phyloP scores from a whole-genome alignment of 2,329 filamentous ascomycete genomes.

The Lachnellula arida region DNA sequence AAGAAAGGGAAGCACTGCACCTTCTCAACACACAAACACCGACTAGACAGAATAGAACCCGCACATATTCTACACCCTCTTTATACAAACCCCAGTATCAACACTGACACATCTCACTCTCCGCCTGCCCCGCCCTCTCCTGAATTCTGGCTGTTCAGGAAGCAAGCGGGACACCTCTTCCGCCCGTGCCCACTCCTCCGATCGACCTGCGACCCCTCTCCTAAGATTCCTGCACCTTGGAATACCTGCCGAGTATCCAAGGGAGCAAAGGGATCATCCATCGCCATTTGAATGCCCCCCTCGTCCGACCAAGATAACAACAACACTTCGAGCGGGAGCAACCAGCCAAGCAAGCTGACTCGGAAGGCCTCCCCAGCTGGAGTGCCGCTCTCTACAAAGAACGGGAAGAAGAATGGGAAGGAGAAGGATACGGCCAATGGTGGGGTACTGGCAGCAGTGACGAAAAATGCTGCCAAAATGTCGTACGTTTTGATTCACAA shows the following conservation, averaged over 20 bases:
- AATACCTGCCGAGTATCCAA: not conserved
- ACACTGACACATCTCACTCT: not conserved
- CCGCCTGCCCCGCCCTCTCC: conserved; percentile 20
- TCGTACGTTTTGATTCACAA: conserved; percentile 22
- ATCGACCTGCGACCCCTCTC: not conserved
- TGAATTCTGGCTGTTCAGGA: conserved; percentile 24
- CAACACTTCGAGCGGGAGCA: conserved; percentile 17
- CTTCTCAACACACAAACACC: not conserved
- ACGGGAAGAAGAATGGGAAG: conserved; percentile 32
- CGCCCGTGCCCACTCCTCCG: not conserved
- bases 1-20: conserved; percentile 4
- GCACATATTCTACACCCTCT: not conserved
- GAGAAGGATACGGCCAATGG: conserved; percentile 28
- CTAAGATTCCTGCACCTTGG: conserved; percentile 11
- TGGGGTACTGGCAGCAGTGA: conserved; percentile 30
- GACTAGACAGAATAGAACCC: not conserved
- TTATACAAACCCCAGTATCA: not conserved
- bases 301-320: conserved; percentile 31
- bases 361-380: conserved; percentile 24
- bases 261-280: not conserved
- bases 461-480: conserved; percentile 28
- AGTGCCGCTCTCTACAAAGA: conserved; percentile 27
- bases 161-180: conserved; percentile 15
- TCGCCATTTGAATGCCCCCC: conserved; percentile 34
- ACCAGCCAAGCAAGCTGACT: conserved; percentile 21